A percentile compares a stretch with the other conserved stretches of the same genome.
Conservation (phyloP, 805 yeast genomes). For the Cyberlindnera saturnus region DNA sequence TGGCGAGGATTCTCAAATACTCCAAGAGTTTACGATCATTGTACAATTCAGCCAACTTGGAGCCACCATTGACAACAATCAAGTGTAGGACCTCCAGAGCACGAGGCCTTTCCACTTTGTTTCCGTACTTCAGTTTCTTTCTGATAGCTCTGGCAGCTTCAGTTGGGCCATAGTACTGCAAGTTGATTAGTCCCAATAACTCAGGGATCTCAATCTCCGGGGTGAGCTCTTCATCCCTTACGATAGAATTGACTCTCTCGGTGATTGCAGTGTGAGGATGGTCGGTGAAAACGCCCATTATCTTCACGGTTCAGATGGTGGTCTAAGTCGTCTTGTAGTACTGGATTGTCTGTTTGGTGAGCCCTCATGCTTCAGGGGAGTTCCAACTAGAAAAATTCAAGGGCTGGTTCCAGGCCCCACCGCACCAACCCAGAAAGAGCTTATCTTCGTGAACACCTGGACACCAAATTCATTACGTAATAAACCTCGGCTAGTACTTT, state of each 20-base stretch:
- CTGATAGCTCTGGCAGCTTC: slow-evolving; percentile 93
- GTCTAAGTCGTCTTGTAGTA: neutral
- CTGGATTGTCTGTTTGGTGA: neutral
- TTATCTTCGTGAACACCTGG: neutral
- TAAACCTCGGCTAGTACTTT: too few relatives aligned
- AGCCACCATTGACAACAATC: slow-evolving; percentile 51
- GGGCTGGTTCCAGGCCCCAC: neutral
- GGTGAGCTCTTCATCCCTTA: slow-evolving; percentile 24
- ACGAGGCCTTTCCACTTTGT: slow-evolving; percentile 52
- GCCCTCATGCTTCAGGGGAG: neutral
- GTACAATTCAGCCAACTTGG: slow-evolving; percentile 35
- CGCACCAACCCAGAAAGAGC: neutral
- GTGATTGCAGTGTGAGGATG: slow-evolving; percentile 71
- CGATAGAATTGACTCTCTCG: slow-evolving; percentile 50
- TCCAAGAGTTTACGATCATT: slow-evolving; percentile 65
- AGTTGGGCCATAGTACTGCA: slow-evolving; percentile 33
- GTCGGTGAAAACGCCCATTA: slow-evolving; percentile 50
- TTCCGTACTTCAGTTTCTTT: slow-evolving; percentile 86
- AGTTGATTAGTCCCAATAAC: slow-evolving; percentile 28
- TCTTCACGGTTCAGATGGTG: neutral
- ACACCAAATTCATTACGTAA: neutral
- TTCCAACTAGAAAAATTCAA: neutral
- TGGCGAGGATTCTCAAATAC: slow-evolving; percentile 47
- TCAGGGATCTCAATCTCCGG: slow-evolving; percentile 31
- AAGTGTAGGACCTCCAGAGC: slow-evolving; percentile 60